A percentile compares a stretch with the other conserved stretches of the same genome.
phyloP scores from a whole-genome alignment of 1,284 basidiomycete genomes.

The Malassezia brasiliensis region DNA sequence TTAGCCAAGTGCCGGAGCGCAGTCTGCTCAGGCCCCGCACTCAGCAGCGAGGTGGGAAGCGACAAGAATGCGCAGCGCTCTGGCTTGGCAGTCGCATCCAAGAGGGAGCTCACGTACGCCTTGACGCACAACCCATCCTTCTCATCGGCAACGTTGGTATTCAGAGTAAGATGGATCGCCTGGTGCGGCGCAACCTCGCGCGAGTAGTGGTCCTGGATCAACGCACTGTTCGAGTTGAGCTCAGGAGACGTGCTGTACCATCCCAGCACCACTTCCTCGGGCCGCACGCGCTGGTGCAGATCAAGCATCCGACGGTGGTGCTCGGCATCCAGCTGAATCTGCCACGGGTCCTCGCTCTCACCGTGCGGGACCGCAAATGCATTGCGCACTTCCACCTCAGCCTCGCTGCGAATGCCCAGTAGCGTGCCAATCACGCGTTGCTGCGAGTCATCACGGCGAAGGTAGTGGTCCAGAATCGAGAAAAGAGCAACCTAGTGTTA shows the following conservation, averaged over 20 bases:
- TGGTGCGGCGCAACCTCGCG: conserved; percentile 79
- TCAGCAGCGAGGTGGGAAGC: conserved; percentile 28
- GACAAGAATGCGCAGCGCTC: conserved; percentile 47
- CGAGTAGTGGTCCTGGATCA: conserved; percentile 97
- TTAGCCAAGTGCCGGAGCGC: conserved; percentile 60
- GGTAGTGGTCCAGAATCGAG: conserved; percentile 92
- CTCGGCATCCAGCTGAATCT: conserved; percentile 77
- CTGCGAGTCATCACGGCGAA: conserved; percentile 63
- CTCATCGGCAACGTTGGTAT: conserved; percentile 59
- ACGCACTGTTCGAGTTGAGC: conserved; percentile 87
- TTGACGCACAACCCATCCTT: conserved; percentile 56
- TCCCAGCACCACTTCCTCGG: conserved; percentile 77
- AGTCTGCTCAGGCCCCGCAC: conserved; percentile 49
- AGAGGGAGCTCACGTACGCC: conserved; percentile 70
- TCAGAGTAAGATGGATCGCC: conserved; percentile 84
- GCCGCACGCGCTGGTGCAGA: conserved; percentile 70
- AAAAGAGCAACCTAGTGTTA: conserved; percentile 57
- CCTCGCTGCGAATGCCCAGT: conserved; percentile 70
- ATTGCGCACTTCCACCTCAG: conserved; percentile 43
- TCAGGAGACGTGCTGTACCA: conserved; percentile 60
- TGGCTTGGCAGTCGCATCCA: conserved; percentile 37
- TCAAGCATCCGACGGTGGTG: conserved; percentile 91
- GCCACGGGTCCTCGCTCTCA: conserved; percentile 64
- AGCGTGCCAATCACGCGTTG: conserved; percentile 86
- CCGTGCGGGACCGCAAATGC: conserved; percentile 44